Evolutionary conservation across 495 filamentous ascomycete species (phyloP), one percentile per base, ranked within the genome.

Genomic region (Penicillium coffeae): DNA sequence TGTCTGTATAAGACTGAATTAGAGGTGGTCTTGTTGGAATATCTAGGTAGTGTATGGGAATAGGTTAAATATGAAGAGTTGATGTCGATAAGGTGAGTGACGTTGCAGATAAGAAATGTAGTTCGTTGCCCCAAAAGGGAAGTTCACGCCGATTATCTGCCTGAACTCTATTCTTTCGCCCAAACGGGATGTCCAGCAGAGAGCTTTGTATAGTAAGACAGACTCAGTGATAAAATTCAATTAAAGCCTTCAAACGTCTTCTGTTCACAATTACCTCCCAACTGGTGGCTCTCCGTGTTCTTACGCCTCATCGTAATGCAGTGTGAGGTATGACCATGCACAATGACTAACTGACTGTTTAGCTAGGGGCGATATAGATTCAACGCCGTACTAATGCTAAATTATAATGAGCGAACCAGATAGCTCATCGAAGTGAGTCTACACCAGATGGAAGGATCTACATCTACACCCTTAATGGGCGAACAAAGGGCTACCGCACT

Each of bases 121-220:
- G 38, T 35, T 38, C 15, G 37, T 45, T 21, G 27, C 36, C 54
- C 54, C 20, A n/a, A 60, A 55, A 32, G 33, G 58, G 58, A 50
- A 54, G 48, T 47, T 48, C 38, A 18, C 54, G 6, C 47, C 58
- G 58, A 60, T 35, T 34, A 50, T 20, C 22, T 41, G 25, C 25
- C 25, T n/a, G 38, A 55, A 50, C 52, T 55, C 51, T 42, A 50
- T 41, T 38, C 18, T 19, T 7, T 30, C 41, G n/a, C 51, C 51
- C 15, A n/a, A 46, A 25, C 36, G 12, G 15, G 25, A 15, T 30
- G 41, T 32, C 12, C 45, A 40, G 2, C 27, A 34, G 37, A 36
- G 27, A 45, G 18, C 2, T 12, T 9, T n/a, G 16, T 19, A 43
- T 8, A 41, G 38, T 13, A 18, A 40, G 12, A 18, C n/a, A n/a